These are phyloP conservation scores for Hypholoma fasciculare DNA, from an alignment of 768 basidiomycete species.

Conservation along the genomic window DNA sequence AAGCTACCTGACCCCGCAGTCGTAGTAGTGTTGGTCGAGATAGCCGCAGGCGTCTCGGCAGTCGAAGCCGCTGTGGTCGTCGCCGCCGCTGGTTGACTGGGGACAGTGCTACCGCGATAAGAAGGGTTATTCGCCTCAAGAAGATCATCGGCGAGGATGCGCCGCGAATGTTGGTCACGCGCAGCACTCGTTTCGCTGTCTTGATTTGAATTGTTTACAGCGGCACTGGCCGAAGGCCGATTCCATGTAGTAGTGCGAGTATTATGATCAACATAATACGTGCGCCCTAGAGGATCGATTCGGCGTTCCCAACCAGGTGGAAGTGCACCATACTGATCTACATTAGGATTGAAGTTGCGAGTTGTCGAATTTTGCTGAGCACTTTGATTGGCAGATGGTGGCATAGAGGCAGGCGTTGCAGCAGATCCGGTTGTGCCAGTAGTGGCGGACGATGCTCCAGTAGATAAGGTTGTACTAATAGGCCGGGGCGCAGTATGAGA, in stretches of 20 bases:
- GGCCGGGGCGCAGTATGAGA: slow-evolving; percentile 18
- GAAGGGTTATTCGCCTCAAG: slow-evolving; percentile 66
- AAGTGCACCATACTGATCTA: slow-evolving; percentile 91
- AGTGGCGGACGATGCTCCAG: slow-evolving; percentile 14
- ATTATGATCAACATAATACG: slow-evolving; percentile 99
- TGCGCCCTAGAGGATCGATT: slow-evolving; percentile 92
- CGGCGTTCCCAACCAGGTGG: slow-evolving; percentile 96
- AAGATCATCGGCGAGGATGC: slow-evolving; percentile 82
- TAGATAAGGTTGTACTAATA: slow-evolving; percentile 19
- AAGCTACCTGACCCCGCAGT: slow-evolving; percentile 82
- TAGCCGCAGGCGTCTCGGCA: slow-evolving; percentile 36
- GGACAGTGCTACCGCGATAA: slow-evolving; percentile 31
- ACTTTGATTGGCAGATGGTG: slow-evolving; percentile 29
- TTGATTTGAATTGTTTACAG: slow-evolving; percentile 68
- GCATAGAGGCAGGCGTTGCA: slow-evolving; percentile 21
- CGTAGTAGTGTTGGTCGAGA: slow-evolving; percentile 48
- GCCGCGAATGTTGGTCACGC: slow-evolving; percentile 82
- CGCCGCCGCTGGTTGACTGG: slow-evolving; percentile 31
- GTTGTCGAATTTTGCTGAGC: slow-evolving; percentile 52
- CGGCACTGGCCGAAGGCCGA: slow-evolving; percentile 78
- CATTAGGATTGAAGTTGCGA: slow-evolving; percentile 91
- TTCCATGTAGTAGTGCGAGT: slow-evolving; percentile 98
- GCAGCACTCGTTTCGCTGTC: slow-evolving; percentile 83
- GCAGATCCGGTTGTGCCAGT: slow-evolving; percentile 24
- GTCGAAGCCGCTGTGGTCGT: slow-evolving; percentile 31